Conservation (phyloP, 345 rosid species). For the Lepidium sativum region DNA sequence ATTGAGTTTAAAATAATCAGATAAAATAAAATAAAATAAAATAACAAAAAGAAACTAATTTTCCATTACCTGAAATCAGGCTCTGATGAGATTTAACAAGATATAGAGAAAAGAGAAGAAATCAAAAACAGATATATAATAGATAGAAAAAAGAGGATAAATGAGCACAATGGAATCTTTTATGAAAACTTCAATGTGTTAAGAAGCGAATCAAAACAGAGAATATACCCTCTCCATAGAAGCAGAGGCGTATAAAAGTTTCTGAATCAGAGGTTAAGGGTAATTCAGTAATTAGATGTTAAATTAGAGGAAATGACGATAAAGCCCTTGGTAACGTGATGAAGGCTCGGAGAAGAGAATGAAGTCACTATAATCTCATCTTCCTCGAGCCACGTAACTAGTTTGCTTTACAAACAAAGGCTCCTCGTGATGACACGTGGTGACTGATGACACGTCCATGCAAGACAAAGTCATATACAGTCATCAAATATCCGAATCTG, state of each 20-base stretch:
- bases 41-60: neutral
- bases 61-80: conserved; percentile 21
- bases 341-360: conserved; percentile 15
- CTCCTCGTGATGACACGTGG: neutral
- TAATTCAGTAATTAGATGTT: neutral
- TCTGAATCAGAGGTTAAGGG: conserved; percentile 1
- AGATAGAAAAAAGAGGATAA: neutral
- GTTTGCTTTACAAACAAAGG: neutral
- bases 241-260: conserved; percentile 13
- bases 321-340: conserved; percentile 16
- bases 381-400: neutral
- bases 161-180: conserved; percentile 22
- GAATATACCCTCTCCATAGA: conserved; percentile 19
- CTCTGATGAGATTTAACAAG: neutral
- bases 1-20: conserved; percentile 17
- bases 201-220: conserved; percentile 28
- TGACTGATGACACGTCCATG: neutral
- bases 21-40: neutral
- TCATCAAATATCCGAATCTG: conserved; percentile 4
- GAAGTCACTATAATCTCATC: neutral
- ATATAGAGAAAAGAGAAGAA: neutral
- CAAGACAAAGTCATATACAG: conserved; percentile 9
- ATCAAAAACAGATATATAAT: conserved; percentile 2
- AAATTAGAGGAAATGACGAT: neutral
- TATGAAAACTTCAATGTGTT: conserved; percentile 7